phyloP scores from a whole-genome alignment of 2,329 filamentous ascomycete species.

The Ilyonectria destructans region DNA sequence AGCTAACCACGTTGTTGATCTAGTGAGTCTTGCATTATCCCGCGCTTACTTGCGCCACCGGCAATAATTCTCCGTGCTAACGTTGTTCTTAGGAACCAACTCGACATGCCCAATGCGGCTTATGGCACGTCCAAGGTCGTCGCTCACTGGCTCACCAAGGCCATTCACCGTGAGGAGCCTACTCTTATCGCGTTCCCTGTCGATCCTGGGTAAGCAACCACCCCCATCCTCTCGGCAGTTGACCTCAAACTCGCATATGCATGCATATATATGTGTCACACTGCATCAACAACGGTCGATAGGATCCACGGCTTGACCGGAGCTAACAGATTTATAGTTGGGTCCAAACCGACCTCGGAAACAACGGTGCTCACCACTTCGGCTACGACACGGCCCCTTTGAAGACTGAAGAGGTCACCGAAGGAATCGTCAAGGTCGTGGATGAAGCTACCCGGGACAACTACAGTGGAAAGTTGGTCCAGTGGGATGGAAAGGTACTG shows the following conservation, averaged over 20 bases:
- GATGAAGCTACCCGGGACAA: conserved; percentile 3
- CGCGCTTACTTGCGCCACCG: neutral
- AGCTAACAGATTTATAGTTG: neutral
- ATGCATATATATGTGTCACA: too few species aligned
- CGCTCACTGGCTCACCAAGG: conserved; percentile 10
- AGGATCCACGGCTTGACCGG: too few species aligned
- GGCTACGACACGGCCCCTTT: conserved; percentile 8
- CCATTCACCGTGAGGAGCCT: conserved; percentile 4
- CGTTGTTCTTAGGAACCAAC: conserved; percentile 8
- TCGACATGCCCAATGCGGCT: conserved; percentile 10
- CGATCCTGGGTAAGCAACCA: conserved; percentile 4
- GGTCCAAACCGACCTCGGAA: conserved; percentile 8
- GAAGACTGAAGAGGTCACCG: conserved; percentile 2
- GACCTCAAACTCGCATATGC: too few species aligned
- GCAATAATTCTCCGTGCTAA: neutral
- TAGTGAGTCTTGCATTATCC: too few species aligned
- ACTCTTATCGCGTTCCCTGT: conserved; percentile 11
- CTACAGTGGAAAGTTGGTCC: conserved; percentile 9
- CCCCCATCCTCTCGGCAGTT: neutral
- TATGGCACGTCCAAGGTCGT: conserved; percentile 7
- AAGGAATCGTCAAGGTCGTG: neutral
- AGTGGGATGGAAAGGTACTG: conserved; percentile 7
- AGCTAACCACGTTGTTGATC: too few species aligned
- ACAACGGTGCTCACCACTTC: conserved; percentile 5
- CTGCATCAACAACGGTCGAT: too few species aligned